Conservation (phyloP, 2,329 filamentous ascomycete genomes). For the Pezicula radicicola region DNA sequence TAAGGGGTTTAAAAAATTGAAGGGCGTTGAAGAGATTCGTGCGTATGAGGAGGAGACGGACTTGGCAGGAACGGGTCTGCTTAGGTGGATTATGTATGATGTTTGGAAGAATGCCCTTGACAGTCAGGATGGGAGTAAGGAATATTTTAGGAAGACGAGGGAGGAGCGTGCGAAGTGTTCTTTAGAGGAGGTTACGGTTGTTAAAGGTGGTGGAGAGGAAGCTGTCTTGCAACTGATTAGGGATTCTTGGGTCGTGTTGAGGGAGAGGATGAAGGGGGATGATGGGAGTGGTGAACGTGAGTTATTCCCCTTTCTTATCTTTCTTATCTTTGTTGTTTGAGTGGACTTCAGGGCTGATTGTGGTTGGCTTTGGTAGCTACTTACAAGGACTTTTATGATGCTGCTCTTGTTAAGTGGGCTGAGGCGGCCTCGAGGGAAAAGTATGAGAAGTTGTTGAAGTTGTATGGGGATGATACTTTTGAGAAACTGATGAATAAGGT, state of each 20-base stretch:
- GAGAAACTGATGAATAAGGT: conserved; percentile 19
- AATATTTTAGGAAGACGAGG: conserved; percentile 16
- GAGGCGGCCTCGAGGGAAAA: conserved; percentile 13
- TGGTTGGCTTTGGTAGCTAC: conserved; percentile 5
- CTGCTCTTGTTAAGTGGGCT: conserved; percentile 10
- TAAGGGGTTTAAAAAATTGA: conserved; percentile 13
- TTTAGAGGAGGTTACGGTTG: conserved; percentile 6
- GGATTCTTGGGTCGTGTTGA: conserved; percentile 7
- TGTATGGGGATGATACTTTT: conserved; percentile 19
- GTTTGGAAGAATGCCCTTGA: conserved; percentile 15
- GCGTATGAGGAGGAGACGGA: conserved; percentile 6
- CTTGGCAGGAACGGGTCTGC: neutral
- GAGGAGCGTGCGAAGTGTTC: conserved; percentile 3
- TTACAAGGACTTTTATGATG: conserved; percentile 17
- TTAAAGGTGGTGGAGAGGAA: conserved; percentile 11
- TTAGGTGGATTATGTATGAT: conserved; percentile 12
- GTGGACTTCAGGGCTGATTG: no score
- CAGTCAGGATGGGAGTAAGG: conserved; percentile 11
- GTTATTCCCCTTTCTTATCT: neutral
- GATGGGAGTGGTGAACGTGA: conserved; percentile 16
- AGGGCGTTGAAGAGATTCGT: conserved; percentile 5
- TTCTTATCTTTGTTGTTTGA: no score
- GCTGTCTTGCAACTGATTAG: conserved; percentile 8
- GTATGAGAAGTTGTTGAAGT: conserved; percentile 6
- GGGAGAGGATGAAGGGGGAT: conserved; percentile 14